Percentiles rank a stretch among this genome's conserved stretches.
phyloP scores from a whole-genome alignment of 257 asterid genomes.

The Cinchona pubescens region DNA sequence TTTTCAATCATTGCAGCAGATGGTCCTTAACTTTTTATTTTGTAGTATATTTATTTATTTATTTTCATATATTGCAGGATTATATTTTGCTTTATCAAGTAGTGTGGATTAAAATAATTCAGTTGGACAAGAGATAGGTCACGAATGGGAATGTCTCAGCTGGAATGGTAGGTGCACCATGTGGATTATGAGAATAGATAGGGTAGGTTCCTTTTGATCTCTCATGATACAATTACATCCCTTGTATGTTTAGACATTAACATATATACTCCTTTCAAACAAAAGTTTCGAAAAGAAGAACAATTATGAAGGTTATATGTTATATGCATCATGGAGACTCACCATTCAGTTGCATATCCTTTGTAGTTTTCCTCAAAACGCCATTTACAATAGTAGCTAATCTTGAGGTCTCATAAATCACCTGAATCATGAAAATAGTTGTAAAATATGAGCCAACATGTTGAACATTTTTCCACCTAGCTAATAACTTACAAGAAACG shows the following conservation, averaged over 20 bases:
- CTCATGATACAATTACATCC: slow-evolving; percentile 13
- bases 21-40: slow-evolving; percentile 1
- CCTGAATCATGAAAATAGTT: slow-evolving; percentile 28
- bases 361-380: slow-evolving; percentile 48
- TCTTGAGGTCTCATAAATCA: slow-evolving; percentile 48
- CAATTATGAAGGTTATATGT: slow-evolving; percentile 5
- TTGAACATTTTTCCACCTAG: background rate
- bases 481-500: too few species aligned
- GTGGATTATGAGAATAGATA: slow-evolving; percentile 43
- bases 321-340: slow-evolving; percentile 14
- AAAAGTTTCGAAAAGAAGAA: slow-evolving; percentile 7
- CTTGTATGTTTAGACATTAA: background rate
- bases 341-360: slow-evolving; percentile 49
- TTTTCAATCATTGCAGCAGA: slow-evolving; percentile 16
- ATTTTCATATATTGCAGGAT: slow-evolving; percentile 5
- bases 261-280: slow-evolving; percentile 9
- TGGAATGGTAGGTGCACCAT: slow-evolving; percentile 49
- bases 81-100: slow-evolving; percentile 9
- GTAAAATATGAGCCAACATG: background rate
- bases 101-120: slow-evolving; percentile 16
- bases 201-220: slow-evolving; percentile 35
- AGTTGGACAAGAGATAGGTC: slow-evolving; percentile 31
- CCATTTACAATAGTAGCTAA: slow-evolving; percentile 51
- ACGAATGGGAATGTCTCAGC: slow-evolving; percentile 39
- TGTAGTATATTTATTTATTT: background rate